Evolutionary conservation across 768 basidiomycete genomes (phyloP), one percentile per base, ranked within the genome.

Genomic region (Pleurotus citrinopileatus): DNA sequence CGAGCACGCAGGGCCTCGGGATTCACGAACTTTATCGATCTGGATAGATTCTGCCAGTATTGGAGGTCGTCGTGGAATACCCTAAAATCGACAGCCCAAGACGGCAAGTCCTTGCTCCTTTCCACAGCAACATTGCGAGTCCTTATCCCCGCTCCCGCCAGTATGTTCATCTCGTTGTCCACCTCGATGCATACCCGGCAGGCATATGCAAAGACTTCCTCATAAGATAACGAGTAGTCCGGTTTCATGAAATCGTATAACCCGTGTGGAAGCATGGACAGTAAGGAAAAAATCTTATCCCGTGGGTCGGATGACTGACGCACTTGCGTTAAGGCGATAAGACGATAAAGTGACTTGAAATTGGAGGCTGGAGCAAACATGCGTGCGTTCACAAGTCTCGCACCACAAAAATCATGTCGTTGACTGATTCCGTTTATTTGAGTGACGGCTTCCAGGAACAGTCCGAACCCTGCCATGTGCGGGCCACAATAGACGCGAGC

Each of bases 91-190:
- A 45, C 43, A 9, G 6, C 22, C 43, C 43, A 45, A 9, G 43
- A 45, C 20, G 43, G 43, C 6, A 45, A 22, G 8, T 45, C n/a
- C 10, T 34, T n/a, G 32, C 32, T 34, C 10, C 32, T 9, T n/a
- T 34, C n/a, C 10, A 34, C 9, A n/a, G 10, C n/a, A 34, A 2
- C n/a, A 10, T 34, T 9, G n/a, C n/a, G 10, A 10, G 32, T n/a
- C n/a, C 32, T n/a, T 34, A 34, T 10, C 5, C 43, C 43, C 7
- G 43, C 43, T 6, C 43, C 43, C 7, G n/a, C 43, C 6, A 45
- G 19, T 6, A 45, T 27, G n/a, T 45, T 45, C 43, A 45, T 45
- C 26, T 45, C 43, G 10, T 45, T 45, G 13, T 45, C 43, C 43
- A 45, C 43, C 43, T 45, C 43, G 22, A 45, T 45, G 43, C 43